A percentile compares a stretch with the other conserved stretches of the same genome.
Conservation (phyloP, 2,329 filamentous ascomycete species). For the Phyllachora maydis region DNA sequence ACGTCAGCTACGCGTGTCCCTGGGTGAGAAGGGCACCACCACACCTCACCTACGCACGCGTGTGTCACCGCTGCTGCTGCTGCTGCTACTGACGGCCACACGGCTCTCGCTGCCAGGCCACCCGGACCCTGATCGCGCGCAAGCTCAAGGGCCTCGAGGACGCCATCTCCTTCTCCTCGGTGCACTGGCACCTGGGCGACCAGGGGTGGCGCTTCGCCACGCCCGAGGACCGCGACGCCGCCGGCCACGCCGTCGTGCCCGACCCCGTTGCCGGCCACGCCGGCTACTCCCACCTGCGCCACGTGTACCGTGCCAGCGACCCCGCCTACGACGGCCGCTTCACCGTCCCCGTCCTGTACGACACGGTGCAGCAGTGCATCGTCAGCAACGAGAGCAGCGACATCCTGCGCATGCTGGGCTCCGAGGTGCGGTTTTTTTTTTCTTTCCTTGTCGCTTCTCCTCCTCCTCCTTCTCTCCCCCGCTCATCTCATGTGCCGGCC, state of each 20-base stretch:
- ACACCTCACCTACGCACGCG: too few species aligned
- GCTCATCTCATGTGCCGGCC: too few species aligned
- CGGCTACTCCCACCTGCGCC: conserved; percentile 44
- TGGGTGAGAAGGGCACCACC: too few species aligned
- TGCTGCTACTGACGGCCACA: conserved; percentile 9
- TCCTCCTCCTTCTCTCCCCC: conserved; percentile 19
- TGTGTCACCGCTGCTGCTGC: too few species aligned
- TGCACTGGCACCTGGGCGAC: conserved; percentile 73
- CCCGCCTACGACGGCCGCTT: conserved; percentile 58
- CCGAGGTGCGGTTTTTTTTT: conserved; percentile 37
- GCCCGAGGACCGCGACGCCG: conserved; percentile 29
- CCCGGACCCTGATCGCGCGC: conserved; percentile 68
- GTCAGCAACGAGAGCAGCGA: conserved; percentile 87
- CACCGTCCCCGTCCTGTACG: conserved; percentile 74
- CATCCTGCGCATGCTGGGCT: conserved; percentile 79
- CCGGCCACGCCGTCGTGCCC: conserved; percentile 42
- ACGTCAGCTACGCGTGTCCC: conserved; percentile 83
- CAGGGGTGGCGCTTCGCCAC: conserved; percentile 68
- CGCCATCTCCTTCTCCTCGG: conserved; percentile 57
- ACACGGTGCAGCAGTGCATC: conserved; percentile 54
- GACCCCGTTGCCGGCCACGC: conserved; percentile 54
- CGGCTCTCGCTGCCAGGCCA: too few species aligned
- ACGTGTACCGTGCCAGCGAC: conserved; percentile 63
- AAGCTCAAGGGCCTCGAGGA: conserved; percentile 86
- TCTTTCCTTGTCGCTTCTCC: conserved; percentile 34